Evolutionary conservation across 73 alveolate species (phyloP), one percentile per base, ranked within the genome.

Genomic region (Breviolum minutum): DNA sequence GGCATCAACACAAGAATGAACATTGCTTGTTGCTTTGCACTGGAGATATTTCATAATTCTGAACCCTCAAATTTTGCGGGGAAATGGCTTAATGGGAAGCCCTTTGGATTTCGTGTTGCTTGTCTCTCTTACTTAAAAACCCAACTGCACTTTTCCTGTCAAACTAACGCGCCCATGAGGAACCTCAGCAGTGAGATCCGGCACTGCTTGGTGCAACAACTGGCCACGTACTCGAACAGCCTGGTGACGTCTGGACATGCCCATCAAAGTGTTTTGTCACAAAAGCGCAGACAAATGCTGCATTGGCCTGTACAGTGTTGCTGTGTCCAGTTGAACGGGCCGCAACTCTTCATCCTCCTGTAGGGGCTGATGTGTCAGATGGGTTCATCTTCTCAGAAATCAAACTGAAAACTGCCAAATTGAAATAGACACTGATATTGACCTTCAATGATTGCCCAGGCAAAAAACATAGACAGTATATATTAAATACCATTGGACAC

Each of bases 281-380:
- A 40, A 40, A 40, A 40, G n/a, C 54, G 54, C 54, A 40, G 3
- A 40, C 0, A 40, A 40, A 40, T 40, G 54, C 54, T 40, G 54
- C 77, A 13, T 66, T 13, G n/a, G 91, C 98, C 98, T 92, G 98
- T 29, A 74, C 91, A 92, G 76, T 63, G 98, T 92, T 16, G 63
- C 79, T 26, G 62, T 81, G 69, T 92, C 90, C 73, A 92, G 63
- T 19, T 30, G 54, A 24, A 92, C n/a, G 22, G 89, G 66, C 62
- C 62, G 98, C 48, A 92, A 84, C 54, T 61, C 90, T 19, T 73
- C 97, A 20, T 12, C 14, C 29, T 91, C 88, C 96, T 90, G 96
- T 73, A 9, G 27, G 16, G 95, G 7, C 19, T 12, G 76, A 9
- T 40, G 73, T 40, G 60, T 84, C 17, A 40, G 5, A 40, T 40